Evolutionary conservation across 1,284 basidiomycete species (phyloP).

Genomic region (Cryptococcus jaspeensis): DNA sequence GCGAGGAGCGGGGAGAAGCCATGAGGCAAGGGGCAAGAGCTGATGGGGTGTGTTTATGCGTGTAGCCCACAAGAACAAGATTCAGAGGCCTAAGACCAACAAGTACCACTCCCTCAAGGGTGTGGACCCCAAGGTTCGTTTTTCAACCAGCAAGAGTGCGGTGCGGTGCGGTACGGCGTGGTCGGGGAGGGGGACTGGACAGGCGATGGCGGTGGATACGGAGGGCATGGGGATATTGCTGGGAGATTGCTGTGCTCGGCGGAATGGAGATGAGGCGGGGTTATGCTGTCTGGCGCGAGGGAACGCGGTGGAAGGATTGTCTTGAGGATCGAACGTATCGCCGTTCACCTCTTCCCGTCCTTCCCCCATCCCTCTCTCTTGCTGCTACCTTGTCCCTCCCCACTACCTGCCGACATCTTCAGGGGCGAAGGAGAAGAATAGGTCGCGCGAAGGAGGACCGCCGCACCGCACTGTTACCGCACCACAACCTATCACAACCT

Average conservation of each 20-base stretch:
- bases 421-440: neutral
- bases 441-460: neutral
- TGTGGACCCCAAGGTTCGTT: conserved; percentile 58
- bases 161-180: neutral
- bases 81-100: conserved; percentile 75
- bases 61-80: conserved; percentile 91
- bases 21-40: neutral
- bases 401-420: too few species aligned
- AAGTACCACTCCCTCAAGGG: conserved; percentile 84
- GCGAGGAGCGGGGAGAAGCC: neutral
- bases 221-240: neutral
- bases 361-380: neutral
- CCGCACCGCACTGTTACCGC: neutral
- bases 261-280: neutral
- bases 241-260: neutral
- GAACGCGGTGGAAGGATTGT: neutral
- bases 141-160: neutral
- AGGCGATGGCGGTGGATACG: neutral
- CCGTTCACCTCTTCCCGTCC: neutral
- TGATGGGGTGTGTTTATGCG: conserved; percentile 3
- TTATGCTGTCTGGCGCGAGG: neutral
- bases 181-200: neutral
- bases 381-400: too few species aligned
- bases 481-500: too few species aligned
- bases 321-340: too few species aligned